These are phyloP conservation scores for Endocalyx cinctus DNA, from an alignment of 2,329 filamentous ascomycete species.

Conservation along the genomic window DNA sequence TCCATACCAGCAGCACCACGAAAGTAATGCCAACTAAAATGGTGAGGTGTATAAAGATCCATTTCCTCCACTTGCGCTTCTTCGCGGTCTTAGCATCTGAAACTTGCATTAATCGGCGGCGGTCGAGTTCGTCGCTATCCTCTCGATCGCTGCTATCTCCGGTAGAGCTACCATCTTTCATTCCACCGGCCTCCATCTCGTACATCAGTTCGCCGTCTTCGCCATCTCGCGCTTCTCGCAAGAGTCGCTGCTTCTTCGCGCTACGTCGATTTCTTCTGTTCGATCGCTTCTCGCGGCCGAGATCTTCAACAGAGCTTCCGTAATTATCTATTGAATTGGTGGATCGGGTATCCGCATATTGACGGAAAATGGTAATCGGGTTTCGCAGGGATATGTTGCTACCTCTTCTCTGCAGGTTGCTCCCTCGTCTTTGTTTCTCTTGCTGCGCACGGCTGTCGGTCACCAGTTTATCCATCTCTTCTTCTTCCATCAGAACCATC, in stretches of 20 bases:
- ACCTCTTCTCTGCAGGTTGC: constrained; percentile 33
- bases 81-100: constrained; percentile 44
- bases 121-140: constrained; percentile 54
- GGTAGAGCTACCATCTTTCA: constrained; percentile 61
- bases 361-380: constrained; percentile 39
- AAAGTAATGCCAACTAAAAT: constrained; percentile 52
- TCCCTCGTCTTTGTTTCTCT: constrained; percentile 41
- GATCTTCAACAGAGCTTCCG: constrained; percentile 43
- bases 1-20: constrained; percentile 54
- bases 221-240: constrained; percentile 51
- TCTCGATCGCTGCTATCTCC: constrained; percentile 59
- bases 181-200: constrained; percentile 68
- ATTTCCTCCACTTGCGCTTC: constrained; percentile 49
- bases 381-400: constrained; percentile 48
- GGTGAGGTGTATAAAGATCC: constrained; percentile 48
- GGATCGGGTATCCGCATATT: constrained; percentile 29
- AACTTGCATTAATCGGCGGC: constrained; percentile 45
- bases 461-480: constrained; percentile 61
- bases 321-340: constrained; percentile 36
- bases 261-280: constrained; percentile 45
- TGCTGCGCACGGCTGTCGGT: constrained; percentile 44
- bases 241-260: constrained; percentile 49
- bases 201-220: constrained; percentile 77
- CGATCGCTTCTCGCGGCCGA: constrained; percentile 45
- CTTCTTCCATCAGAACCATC: constrained; percentile 69